Percentiles rank a stretch among this genome's conserved stretches.
phyloP scores from a whole-genome alignment of 2,329 filamentous ascomycete species.

The Phaeosphaeriaceae sp. region DNA sequence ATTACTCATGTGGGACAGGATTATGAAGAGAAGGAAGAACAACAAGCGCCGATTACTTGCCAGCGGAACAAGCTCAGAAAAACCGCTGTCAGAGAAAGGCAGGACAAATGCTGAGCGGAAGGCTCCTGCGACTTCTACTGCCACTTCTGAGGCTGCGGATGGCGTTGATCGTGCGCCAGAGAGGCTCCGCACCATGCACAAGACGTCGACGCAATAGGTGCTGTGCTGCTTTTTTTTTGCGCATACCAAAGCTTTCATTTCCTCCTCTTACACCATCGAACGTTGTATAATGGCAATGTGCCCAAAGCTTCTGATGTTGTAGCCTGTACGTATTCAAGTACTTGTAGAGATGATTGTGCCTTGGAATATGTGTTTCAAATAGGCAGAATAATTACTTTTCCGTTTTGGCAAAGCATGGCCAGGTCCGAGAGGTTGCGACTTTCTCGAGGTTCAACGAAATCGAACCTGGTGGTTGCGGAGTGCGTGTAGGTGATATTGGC shows the following conservation, averaged over 20 bases:
- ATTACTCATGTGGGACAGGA: neutral
- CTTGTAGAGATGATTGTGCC: neutral
- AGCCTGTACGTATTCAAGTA: neutral
- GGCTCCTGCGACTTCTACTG: neutral
- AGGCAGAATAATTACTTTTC: neutral
- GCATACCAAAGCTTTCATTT: neutral
- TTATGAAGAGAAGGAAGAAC: neutral
- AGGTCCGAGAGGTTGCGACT: neutral
- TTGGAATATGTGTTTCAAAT: neutral
- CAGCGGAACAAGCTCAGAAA: neutral
- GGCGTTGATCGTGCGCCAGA: neutral
- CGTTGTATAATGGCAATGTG: neutral
- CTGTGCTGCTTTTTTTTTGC: neutral
- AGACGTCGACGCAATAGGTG: neutral
- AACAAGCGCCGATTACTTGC: neutral
- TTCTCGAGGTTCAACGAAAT: neutral
- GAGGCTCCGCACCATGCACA: neutral
- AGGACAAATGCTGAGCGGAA: neutral
- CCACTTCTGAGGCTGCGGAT: neutral
- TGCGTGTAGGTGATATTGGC: conserved; percentile 31
- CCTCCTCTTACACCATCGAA: neutral
- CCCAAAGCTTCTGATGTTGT: neutral
- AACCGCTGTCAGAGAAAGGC: neutral
- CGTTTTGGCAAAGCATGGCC: neutral
- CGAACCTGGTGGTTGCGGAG: conserved; percentile 21